Conservation (phyloP, 75 land plant genomes). For the Gnetum montanum region DNA sequence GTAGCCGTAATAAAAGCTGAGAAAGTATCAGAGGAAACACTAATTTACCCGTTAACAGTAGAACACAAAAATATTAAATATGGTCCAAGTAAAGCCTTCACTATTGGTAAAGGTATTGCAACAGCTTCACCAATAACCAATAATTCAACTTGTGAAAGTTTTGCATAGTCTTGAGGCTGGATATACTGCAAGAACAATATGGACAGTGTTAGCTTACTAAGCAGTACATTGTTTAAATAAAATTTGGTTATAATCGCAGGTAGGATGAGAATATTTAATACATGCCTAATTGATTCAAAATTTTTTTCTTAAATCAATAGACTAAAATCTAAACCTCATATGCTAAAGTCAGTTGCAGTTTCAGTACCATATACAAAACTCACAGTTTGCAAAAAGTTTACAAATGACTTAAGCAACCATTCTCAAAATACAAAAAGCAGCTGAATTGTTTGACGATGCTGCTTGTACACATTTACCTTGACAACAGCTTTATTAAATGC, state of each 20-base stretch:
- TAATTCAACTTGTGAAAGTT: conserved; percentile 87
- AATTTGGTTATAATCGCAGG: too few species aligned
- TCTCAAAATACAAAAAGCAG: too few species aligned
- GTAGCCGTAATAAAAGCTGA: too few species aligned
- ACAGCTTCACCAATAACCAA: conserved; percentile 90
- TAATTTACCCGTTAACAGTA: conserved; percentile 40
- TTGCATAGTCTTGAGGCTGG: conserved; percentile 69
- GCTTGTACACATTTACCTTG: conserved; percentile 70
- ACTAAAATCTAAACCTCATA: too few species aligned
- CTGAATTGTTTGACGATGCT: conserved; percentile 96
- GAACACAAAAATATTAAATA: conserved; percentile 85
- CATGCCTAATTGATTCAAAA: not conserved
- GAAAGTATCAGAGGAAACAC: too few species aligned
- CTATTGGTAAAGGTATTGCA: conserved; percentile 81
- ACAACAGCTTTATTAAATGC: conserved; percentile 71
- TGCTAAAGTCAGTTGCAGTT: too few species aligned
- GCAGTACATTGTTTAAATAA: too few species aligned
- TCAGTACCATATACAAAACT: too few species aligned
- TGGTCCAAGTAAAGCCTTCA: conserved; percentile 83
- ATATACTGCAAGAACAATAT: conserved; percentile 71
- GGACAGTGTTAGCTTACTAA: too few species aligned
- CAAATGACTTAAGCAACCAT: too few species aligned
- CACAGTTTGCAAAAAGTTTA: too few species aligned
- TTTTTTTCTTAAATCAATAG: too few species aligned
- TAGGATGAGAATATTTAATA: not conserved